Conservation (phyloP, 2,329 filamentous ascomycete species). For the Thermothelomyces thermophilus region DNA sequence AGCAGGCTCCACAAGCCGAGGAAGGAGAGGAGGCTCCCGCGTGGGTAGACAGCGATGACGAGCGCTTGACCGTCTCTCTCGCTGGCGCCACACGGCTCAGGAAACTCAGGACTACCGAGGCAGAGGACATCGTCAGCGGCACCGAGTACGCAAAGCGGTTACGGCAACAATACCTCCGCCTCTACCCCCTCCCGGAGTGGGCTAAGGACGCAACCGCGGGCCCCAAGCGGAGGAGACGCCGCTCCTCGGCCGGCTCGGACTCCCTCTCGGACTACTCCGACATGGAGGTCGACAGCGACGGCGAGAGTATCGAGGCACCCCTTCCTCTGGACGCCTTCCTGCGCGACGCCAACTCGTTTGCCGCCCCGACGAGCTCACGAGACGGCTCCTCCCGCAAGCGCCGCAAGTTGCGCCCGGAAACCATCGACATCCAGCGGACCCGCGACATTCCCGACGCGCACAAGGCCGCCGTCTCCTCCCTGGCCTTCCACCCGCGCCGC, state of each 20-base stretch:
- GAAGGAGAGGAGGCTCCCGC: conserved; percentile 45
- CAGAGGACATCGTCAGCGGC: conserved; percentile 80
- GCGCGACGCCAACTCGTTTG: conserved; percentile 64
- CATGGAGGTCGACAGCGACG: conserved; percentile 38
- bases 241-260: conserved; percentile 42
- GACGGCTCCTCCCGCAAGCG: conserved; percentile 41
- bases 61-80: conserved; percentile 76
- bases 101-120: conserved; percentile 73
- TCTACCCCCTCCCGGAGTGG: conserved; percentile 57
- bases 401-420: conserved; percentile 74
- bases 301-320: conserved; percentile 55
- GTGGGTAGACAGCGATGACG: conserved; percentile 96
- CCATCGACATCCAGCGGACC: conserved; percentile 81
- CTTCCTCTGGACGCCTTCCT: conserved; percentile 76
- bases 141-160: conserved; percentile 77
- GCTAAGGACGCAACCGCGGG: conserved; percentile 40
- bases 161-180: conserved; percentile 64
- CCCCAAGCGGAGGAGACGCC: conserved; percentile 43
- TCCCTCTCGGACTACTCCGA: conserved; percentile 27
- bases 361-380: conserved; percentile 35
- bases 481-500: conserved; percentile 84
- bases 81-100: conserved; percentile 67
- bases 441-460: conserved; percentile 78
- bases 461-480: conserved; percentile 70
- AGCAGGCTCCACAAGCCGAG: conserved; percentile 11